These are phyloP conservation scores for Zymoseptoria crescenta DNA, from an alignment of 2,329 filamentous ascomycete genomes.

Conservation along the genomic window DNA sequence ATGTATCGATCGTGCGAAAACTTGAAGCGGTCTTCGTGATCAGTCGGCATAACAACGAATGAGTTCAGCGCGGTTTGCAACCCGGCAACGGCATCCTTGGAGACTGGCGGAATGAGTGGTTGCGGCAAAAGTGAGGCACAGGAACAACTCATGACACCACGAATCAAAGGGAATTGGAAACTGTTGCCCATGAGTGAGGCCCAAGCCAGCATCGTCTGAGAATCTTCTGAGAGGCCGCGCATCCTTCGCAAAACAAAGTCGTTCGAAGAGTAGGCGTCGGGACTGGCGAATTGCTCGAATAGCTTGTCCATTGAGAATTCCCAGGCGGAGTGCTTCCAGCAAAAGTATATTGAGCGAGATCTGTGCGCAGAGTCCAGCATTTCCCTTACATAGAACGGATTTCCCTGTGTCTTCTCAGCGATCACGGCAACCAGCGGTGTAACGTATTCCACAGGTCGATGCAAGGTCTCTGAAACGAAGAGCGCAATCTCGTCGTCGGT, in stretches of 20 bases:
- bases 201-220: constrained; percentile 79
- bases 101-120: constrained; percentile 47
- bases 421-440: constrained; percentile 74
- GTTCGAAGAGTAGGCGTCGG: constrained; percentile 69
- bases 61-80: constrained; percentile 74
- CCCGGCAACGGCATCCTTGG: constrained; percentile 65
- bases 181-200: constrained; percentile 71
- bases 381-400: constrained; percentile 84
- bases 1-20: constrained; percentile 87
- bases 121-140: constrained; percentile 49
- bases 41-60: constrained; percentile 72
- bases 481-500: constrained; percentile 70
- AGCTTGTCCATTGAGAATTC: constrained; percentile 77
- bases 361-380: constrained; percentile 83
- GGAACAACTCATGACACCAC: constrained; percentile 66
- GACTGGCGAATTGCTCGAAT: constrained; percentile 74
- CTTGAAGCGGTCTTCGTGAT: constrained; percentile 75
- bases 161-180: constrained; percentile 77
- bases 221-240: too few species aligned
- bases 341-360: constrained; percentile 84
- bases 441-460: constrained; percentile 62
- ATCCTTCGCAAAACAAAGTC: constrained; percentile 82
- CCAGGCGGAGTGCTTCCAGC: constrained; percentile 76
- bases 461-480: constrained; percentile 76
- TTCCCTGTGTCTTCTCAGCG: constrained; percentile 83